Evolutionary conservation across 2,329 filamentous ascomycete genomes (phyloP), one percentile per base, ranked within the genome.

Genomic region (Hymenoscyphus salicellus): DNA sequence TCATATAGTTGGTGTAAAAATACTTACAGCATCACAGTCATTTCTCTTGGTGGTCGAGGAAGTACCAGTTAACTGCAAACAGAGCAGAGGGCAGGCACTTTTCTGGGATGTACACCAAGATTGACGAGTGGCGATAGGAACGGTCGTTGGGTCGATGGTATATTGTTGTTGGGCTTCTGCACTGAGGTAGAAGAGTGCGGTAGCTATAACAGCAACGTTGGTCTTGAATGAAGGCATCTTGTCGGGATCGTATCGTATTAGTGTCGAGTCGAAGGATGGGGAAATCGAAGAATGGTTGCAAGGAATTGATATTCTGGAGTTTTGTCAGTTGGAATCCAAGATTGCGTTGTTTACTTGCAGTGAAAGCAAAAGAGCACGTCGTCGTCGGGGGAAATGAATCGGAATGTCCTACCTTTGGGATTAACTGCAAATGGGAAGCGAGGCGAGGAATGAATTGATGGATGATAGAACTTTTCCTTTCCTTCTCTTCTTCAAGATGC

Each of bases 31-130:
- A 74, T 92, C 83, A 75, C 90, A 94, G 7, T 81, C 81, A 79
- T 94, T 93, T 68, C 80, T 77, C 55, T 80, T 67, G 33, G 83
- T 85, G 55, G 79, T 82, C 3, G 71, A 67, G 16, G 69, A 67
- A 46, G 61, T 60, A 6, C 75, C 83, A 74, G 69, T 80, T 76
- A 73, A 82, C 76, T 92, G 88, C 60, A 85, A 78, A 82, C 90
- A 93, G 77, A 93, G 90, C 69, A 88, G 77, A 14, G 89, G 90
- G 78, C 90, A 93, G 61, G 84, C 82, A 71, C 81, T 80, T 69
- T 73, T 79, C 78, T 93, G 86, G 69, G 82, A 81, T 30, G 76
- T 66, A 77, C 90, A 94, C 90, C 90, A 94, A 63, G 38, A 36
- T 30, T 55, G 17, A 49, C 73, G 67, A 58, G 76, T 77, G 57